A percentile compares a stretch with the other conserved stretches of the same genome.
Conservation (phyloP, 805 yeast genomes). For the Ogataea paraovalis region DNA sequence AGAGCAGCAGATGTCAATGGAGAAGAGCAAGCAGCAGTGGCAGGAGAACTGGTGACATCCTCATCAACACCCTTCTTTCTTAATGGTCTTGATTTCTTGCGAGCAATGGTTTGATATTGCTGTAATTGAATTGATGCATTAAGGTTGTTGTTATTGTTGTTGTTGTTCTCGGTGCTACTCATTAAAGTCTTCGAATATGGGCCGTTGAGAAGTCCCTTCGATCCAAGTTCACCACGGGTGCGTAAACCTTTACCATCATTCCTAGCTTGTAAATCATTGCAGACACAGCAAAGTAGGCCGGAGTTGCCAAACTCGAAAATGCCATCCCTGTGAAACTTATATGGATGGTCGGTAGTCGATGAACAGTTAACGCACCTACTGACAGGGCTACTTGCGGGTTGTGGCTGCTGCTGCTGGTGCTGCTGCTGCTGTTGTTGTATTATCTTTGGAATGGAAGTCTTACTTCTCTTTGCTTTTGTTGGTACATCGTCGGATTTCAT, state of each 20-base stretch:
- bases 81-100: constrained; percentile 10
- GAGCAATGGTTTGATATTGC: constrained; percentile 5
- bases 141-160: background rate
- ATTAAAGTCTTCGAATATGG: constrained; percentile 20
- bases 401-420: no score
- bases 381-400: no score
- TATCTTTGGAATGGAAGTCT: constrained; percentile 22
- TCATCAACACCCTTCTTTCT: constrained; percentile 7
- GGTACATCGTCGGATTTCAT: constrained; percentile 24
- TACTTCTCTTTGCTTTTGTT: constrained; percentile 28
- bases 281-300: constrained; percentile 30
- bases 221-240: constrained; percentile 31
- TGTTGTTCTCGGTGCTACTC: background rate
- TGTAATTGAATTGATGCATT: background rate
- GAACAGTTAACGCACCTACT: constrained; percentile 31
- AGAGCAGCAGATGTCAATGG: constrained; percentile 10
- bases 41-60: constrained; percentile 3
- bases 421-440: constrained; percentile 8
- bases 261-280: constrained; percentile 23
- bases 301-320: constrained; percentile 33
- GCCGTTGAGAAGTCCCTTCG: constrained; percentile 31
- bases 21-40: constrained; percentile 7
- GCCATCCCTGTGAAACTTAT: constrained; percentile 31
- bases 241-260: constrained; percentile 24
- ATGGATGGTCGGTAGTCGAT: constrained; percentile 27